Percentiles rank a stretch among this genome's conserved stretches.
Conservation (phyloP, 306 rosid genomes). For the Fagus crenata region DNA sequence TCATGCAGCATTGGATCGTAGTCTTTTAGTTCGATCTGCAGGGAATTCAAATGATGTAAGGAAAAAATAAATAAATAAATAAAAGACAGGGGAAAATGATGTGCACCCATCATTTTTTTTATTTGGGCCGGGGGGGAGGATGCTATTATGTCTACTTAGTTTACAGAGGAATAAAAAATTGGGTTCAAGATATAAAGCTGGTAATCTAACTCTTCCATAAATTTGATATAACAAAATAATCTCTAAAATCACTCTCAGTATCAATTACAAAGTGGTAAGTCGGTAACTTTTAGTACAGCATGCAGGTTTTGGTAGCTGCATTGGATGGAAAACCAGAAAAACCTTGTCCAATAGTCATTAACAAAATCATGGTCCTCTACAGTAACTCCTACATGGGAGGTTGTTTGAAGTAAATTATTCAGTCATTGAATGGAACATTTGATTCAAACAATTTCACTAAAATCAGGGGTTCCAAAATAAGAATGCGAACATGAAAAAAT, state of each 20-base stretch:
- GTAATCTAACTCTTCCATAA: slow-evolving; percentile 20
- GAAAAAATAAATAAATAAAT: slow-evolving; percentile 11
- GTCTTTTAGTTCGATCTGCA: slow-evolving; percentile 60
- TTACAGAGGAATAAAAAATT: too few species aligned
- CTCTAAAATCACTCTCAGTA: not conserved
- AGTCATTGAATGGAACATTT: slow-evolving; percentile 11
- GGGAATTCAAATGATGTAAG: not conserved
- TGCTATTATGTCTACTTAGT: too few species aligned
- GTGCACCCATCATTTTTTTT: not conserved
- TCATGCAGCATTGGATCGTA: slow-evolving; percentile 75
- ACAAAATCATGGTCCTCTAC: not conserved
- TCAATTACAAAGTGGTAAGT: too few species aligned
- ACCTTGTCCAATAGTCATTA: not conserved
- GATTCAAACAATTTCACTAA: not conserved
- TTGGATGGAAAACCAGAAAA: not conserved
- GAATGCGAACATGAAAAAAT: slow-evolving; percentile 14
- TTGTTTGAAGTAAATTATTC: not conserved
- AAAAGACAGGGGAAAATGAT: slow-evolving; percentile 1
- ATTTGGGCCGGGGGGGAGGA: not conserved
- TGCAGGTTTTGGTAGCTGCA: too few species aligned
- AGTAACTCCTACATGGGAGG: not conserved
- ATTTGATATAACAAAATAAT: not conserved
- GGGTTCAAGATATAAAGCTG: not conserved
- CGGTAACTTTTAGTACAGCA: too few species aligned
- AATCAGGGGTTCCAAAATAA: not conserved